phyloP scores from a whole-genome alignment of 1,284 basidiomycete species.

The Marasmius tenuissimus region DNA sequence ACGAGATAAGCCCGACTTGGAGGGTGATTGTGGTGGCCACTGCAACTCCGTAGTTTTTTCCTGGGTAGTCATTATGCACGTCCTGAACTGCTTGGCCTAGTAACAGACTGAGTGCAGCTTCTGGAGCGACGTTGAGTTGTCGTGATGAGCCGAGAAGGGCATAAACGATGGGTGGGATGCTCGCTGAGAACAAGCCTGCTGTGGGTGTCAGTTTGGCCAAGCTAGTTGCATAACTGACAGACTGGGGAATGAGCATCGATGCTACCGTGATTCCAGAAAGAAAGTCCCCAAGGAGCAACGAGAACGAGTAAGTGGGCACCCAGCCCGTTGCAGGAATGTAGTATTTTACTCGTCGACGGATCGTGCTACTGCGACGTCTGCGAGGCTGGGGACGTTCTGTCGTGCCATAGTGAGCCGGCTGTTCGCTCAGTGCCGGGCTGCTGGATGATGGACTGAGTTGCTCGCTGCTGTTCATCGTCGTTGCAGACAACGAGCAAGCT shows the following conservation, averaged over 20 bases:
- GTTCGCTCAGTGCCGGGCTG: too few relatives aligned
- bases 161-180: slow-evolving; percentile 81
- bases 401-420: too few relatives aligned
- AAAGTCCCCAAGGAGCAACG: slow-evolving; percentile 57
- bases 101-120: slow-evolving; percentile 87
- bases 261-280: slow-evolving; percentile 87
- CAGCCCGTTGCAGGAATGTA: slow-evolving; percentile 75
- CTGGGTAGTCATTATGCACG: slow-evolving; percentile 61
- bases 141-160: slow-evolving; percentile 84
- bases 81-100: slow-evolving; percentile 85
- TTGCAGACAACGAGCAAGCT: too few relatives aligned
- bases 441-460: too few relatives aligned
- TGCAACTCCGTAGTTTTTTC: slow-evolving; percentile 49
- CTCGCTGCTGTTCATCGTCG: too few relatives aligned
- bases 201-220: slow-evolving; percentile 82
- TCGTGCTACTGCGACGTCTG: too few relatives aligned
- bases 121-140: slow-evolving; percentile 85
- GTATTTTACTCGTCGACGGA: slow-evolving; percentile 43
- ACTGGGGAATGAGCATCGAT: slow-evolving; percentile 89
- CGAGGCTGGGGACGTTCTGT: too few relatives aligned
- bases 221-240: slow-evolving; percentile 88
- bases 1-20: slow-evolving; percentile 88
- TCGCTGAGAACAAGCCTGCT: slow-evolving; percentile 80
- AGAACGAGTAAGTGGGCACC: slow-evolving; percentile 77
- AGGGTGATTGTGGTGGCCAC: slow-evolving; percentile 80